These are phyloP conservation scores for Blumeria graminis DNA, from an alignment of 2,329 filamentous ascomycete genomes.

Conservation along the genomic window DNA sequence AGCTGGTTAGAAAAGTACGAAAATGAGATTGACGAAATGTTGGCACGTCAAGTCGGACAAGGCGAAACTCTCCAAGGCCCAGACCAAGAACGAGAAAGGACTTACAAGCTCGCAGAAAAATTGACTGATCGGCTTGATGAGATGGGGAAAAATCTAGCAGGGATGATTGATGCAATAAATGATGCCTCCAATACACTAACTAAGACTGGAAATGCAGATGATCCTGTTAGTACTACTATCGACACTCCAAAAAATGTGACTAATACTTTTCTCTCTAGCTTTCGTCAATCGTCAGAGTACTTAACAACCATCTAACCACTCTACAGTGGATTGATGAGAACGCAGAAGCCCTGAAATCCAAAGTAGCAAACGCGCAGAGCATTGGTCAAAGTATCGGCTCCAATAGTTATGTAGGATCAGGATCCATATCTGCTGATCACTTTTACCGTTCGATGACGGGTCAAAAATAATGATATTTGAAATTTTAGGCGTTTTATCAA, in stretches of 20 bases:
- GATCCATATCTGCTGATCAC: conserved; percentile 56
- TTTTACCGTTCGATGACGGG: conserved; percentile 81
- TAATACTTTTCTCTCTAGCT: conserved; percentile 27
- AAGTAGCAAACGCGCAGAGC: conserved; percentile 64
- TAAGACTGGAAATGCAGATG: conserved; percentile 72
- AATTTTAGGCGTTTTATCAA: no score
- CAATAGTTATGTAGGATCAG: conserved; percentile 30
- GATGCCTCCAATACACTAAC: conserved; percentile 68
- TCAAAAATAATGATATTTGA: conserved; percentile 24
- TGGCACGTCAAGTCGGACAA: conserved; percentile 52
- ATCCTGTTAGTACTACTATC: conserved; percentile 38
- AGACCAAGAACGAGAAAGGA: conserved; percentile 86
- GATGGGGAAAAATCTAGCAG: conserved; percentile 74
- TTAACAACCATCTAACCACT: conserved; percentile 80
- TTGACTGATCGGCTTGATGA: conserved; percentile 75
- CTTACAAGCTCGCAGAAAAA: conserved; percentile 88
- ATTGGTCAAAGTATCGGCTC: conserved; percentile 35
- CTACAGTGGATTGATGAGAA: conserved; percentile 85
- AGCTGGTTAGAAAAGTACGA: conserved; percentile 81
- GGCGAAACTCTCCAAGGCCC: conserved; percentile 60
- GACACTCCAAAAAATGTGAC: background rate
- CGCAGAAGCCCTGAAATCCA: conserved; percentile 54
- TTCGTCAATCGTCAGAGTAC: conserved; percentile 81
- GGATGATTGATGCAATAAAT: conserved; percentile 98
- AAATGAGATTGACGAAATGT: conserved; percentile 70